These are phyloP conservation scores for Suhomyces chickasaworum DNA, from an alignment of 1,139 yeast genomes.

Conservation along the genomic window DNA sequence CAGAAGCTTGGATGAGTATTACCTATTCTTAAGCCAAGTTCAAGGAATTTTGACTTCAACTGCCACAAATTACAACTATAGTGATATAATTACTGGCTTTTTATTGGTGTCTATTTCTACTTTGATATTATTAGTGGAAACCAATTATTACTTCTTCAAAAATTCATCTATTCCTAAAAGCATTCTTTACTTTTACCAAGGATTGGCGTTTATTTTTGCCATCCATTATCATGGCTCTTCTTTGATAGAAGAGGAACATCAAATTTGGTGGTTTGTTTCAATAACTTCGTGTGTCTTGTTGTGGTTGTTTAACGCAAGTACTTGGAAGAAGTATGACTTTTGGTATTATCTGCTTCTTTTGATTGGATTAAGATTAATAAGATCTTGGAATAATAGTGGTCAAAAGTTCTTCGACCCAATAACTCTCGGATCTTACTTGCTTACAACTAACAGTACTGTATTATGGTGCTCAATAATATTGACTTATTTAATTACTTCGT, in stretches of 20 bases:
- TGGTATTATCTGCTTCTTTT: conserved; percentile 29
- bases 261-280: conserved; percentile 87
- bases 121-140: conserved; percentile 22
- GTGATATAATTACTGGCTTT: conserved; percentile 53
- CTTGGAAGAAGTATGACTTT: conserved; percentile 1
- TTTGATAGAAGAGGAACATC: conserved; percentile 95
- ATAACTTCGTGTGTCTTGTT: conserved; percentile 27
- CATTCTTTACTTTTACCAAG: conserved; percentile 27
- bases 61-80: conserved; percentile 73
- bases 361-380: conserved; percentile 56
- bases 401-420: conserved; percentile 63
- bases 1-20: conserved; percentile 21
- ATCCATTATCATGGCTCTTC: conserved; percentile 83
- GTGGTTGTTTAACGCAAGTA: conserved; percentile 16
- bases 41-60: conserved; percentile 63
- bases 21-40: conserved; percentile 45
- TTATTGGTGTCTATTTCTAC: conserved; percentile 25
- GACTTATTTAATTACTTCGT: conserved; percentile 37
- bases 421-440: conserved; percentile 50
- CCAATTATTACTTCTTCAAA: conserved; percentile 22
- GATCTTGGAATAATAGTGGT: conserved; percentile 91
- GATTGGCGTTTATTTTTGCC: conserved; percentile 49
- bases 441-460: conserved; percentile 27
- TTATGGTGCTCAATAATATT: conserved; percentile 54
- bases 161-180: conserved; percentile 14